These are phyloP conservation scores for Xylaria acuta DNA, from an alignment of 495 filamentous ascomycete species.

Conservation along the genomic window DNA sequence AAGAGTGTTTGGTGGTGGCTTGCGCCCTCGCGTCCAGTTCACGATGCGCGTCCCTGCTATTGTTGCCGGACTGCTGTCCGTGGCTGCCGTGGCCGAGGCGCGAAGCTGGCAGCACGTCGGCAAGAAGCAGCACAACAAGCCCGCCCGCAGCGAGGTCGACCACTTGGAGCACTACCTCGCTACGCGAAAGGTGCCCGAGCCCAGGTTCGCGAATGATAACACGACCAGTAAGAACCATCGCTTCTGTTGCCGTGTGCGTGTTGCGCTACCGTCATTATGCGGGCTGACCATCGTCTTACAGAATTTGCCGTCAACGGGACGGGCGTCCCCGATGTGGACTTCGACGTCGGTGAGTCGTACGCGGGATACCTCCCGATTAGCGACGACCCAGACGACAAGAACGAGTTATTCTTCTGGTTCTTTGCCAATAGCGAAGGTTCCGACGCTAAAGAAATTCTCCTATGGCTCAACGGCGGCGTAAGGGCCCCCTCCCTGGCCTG, in stretches of 20 bases:
- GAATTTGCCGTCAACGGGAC: conserved; percentile 73
- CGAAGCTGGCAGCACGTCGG: conserved; percentile 46
- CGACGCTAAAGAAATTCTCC: conserved; percentile 69
- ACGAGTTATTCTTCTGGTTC: conserved; percentile 79
- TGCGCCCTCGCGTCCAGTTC: conserved; percentile 5
- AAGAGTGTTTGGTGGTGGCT: not conserved
- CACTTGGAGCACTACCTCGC: conserved; percentile 33
- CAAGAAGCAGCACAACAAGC: conserved; percentile 36
- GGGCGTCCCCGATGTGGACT: conserved; percentile 73
- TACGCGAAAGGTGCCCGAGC: conserved; percentile 34
- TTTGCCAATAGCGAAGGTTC: conserved; percentile 65
- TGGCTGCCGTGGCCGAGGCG: conserved; percentile 34
- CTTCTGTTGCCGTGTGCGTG: not conserved
- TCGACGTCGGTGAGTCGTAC: conserved; percentile 82
- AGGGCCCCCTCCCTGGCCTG: conserved; percentile 14
- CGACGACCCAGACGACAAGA: conserved; percentile 55
- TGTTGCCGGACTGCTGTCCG: conserved; percentile 37
- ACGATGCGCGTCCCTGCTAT: conserved; percentile 42
- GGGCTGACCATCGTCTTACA: conserved; percentile 31
- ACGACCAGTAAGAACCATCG: conserved; percentile 40
- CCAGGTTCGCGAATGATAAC: conserved; percentile 45
- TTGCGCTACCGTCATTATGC: not conserved
- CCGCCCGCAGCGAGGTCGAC: conserved; percentile 9
- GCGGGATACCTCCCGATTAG: conserved; percentile 76
- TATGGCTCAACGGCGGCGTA: conserved; percentile 63